Evolutionary conservation across 225 moss, liverwort and hornwort genomes (phyloP).

Genomic region (Lunularia cruciata): DNA sequence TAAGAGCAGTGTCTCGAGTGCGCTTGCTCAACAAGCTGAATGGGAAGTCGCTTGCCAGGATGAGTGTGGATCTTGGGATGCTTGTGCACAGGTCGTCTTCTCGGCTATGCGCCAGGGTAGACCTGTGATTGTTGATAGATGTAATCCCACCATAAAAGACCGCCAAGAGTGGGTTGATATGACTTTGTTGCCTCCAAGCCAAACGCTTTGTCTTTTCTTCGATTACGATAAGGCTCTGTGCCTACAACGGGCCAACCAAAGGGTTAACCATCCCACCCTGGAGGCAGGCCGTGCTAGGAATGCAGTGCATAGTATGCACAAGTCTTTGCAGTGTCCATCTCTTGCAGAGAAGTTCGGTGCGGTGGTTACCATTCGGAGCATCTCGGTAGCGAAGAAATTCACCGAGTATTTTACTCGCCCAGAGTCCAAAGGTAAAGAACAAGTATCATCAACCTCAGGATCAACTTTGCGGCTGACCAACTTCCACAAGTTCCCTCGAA

Average conservation of each 20-base stretch:
- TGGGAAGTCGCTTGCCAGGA: constrained; percentile 64
- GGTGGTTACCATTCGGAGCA: constrained; percentile 29
- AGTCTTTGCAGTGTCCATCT: constrained; percentile 28
- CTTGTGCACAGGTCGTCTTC: constrained; percentile 44
- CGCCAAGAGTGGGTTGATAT: constrained; percentile 56
- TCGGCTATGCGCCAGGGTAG: constrained; percentile 38
- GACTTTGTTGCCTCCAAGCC: constrained; percentile 25
- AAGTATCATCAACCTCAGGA: constrained; percentile 31
- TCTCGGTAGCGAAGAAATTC: constrained; percentile 27
- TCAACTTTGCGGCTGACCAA: not conserved
- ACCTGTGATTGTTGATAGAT: constrained; percentile 56
- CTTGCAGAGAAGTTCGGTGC: constrained; percentile 34
- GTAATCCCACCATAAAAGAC: constrained; percentile 55
- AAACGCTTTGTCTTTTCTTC: constrained; percentile 59
- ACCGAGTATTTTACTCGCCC: not conserved
- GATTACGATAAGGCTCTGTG: constrained; percentile 47
- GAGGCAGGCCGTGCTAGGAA: constrained; percentile 51
- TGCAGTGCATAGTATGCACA: constrained; percentile 39
- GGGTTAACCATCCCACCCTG: constrained; percentile 62
- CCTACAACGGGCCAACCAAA: constrained; percentile 54
- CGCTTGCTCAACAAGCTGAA: constrained; percentile 30
- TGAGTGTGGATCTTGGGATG: constrained; percentile 53
- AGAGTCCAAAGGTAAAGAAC: not conserved
- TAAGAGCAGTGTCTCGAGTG: constrained; percentile 54
- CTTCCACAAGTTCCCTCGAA: constrained; percentile 64